Evolutionary conservation across 768 basidiomycete species (phyloP).

Genomic region (Coprinellus micaceus): DNA sequence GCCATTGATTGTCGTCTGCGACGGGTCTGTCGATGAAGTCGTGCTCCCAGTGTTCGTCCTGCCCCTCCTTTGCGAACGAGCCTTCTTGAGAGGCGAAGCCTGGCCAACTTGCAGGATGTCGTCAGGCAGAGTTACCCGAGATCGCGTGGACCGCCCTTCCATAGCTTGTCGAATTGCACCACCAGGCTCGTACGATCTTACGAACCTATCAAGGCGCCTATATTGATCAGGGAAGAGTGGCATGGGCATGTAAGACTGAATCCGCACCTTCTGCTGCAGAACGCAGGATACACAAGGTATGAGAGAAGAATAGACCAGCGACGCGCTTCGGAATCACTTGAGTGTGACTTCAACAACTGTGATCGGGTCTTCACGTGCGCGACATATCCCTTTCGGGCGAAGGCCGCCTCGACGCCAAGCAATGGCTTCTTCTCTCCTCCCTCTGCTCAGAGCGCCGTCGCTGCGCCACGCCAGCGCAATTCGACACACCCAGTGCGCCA

Average conservation of each 20-base stretch:
- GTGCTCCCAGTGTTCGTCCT: conserved; percentile 27
- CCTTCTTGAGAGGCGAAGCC: conserved; percentile 52
- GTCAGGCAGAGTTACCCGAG: conserved; percentile 48
- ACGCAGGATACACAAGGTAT: neutral
- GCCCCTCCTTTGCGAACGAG: conserved; percentile 24
- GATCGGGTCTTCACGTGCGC: conserved; percentile 1
- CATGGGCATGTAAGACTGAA: neutral
- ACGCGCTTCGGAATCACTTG: neutral
- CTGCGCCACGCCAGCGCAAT: neutral
- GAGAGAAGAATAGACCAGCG: neutral
- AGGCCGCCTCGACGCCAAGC: neutral
- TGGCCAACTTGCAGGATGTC: conserved; percentile 42
- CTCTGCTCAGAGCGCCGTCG: conserved; percentile 1
- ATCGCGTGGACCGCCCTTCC: conserved; percentile 36
- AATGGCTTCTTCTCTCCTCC: conserved; percentile 5
- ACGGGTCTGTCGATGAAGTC: conserved; percentile 9
- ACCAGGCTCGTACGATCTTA: neutral
- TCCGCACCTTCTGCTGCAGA: neutral
- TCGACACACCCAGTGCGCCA: neutral
- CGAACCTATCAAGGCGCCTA: neutral
- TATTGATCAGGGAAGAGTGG: neutral
- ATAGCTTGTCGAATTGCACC: conserved; percentile 3
- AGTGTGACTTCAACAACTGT: conserved; percentile 1
- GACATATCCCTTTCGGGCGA: neutral
- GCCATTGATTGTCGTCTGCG: conserved; percentile 9